Percentiles rank a stretch among this genome's conserved stretches.
phyloP scores from a whole-genome alignment of 495 filamentous ascomycete species.

The Aspergillus sclerotiicarbonarius region DNA sequence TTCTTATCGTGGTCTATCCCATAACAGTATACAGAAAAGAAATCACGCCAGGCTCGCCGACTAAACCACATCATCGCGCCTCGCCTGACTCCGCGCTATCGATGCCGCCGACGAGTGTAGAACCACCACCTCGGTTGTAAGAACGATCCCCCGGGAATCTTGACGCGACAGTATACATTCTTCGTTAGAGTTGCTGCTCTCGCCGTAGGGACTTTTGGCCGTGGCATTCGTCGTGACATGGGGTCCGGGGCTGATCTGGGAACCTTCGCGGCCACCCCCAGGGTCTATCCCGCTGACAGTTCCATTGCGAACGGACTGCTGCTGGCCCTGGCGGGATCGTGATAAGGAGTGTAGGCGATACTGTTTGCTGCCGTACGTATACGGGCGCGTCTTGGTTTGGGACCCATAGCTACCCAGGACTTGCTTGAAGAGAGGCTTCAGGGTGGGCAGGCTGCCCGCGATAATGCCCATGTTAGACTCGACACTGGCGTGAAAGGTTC shows the following conservation, averaged over 20 bases:
- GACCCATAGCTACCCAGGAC: constrained; percentile 27
- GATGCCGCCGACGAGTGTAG: not conserved
- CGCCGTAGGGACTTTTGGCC: not conserved
- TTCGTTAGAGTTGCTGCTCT: constrained; percentile 21
- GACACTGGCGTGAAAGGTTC: constrained; percentile 11
- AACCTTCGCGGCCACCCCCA: not conserved
- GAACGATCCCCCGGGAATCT: constrained; percentile 11
- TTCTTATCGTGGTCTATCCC: no score
- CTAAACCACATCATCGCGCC: no score
- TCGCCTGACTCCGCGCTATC: no score
- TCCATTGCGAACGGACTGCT: not conserved
- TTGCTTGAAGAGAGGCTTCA: constrained; percentile 41
- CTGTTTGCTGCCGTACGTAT: constrained; percentile 14
- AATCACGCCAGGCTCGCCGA: no score
- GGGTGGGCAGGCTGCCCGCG: constrained; percentile 42
- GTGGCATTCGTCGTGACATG: constrained; percentile 5
- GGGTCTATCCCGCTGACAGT: not conserved
- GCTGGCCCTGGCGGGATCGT: not conserved
- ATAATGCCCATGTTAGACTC: constrained; percentile 44
- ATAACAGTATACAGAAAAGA: no score
- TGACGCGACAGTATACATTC: constrained; percentile 21
- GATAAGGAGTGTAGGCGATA: constrained; percentile 19
- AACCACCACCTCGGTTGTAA: constrained; percentile 24
- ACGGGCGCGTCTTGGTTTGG: constrained; percentile 11
- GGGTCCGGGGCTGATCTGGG: not conserved